Evolutionary conservation across 495 filamentous ascomycete species (phyloP).

Genomic region (Penicillium ochrochloron): DNA sequence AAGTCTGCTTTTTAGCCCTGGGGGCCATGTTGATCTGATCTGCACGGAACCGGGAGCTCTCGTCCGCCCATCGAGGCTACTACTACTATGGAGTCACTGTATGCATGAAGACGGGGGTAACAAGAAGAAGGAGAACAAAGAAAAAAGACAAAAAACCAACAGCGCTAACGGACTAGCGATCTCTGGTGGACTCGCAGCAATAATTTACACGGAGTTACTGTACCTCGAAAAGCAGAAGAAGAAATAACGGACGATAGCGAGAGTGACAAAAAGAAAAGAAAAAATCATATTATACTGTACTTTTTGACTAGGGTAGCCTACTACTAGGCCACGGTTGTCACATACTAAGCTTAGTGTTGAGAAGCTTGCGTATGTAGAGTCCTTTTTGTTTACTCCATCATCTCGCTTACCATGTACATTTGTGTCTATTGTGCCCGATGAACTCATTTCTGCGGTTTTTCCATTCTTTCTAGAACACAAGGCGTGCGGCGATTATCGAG

Average conservation of each 20-base stretch:
- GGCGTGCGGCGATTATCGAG: slow-evolving; percentile 7
- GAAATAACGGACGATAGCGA: neutral
- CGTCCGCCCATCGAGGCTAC: slow-evolving; percentile 17
- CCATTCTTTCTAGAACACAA: slow-evolving; percentile 7
- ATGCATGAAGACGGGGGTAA: neutral
- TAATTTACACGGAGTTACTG: neutral
- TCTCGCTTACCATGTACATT: slow-evolving; percentile 2
- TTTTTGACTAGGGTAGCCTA: neutral
- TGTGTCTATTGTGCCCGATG: neutral
- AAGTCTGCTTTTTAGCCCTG: slow-evolving; percentile 12
- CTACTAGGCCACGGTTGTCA: neutral
- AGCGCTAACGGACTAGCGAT: slow-evolving; percentile 4
- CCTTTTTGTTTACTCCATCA: neutral
- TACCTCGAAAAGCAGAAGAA: neutral
- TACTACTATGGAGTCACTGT: neutral
- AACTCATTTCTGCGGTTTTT: slow-evolving; percentile 1
- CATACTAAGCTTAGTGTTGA: neutral
- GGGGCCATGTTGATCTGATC: slow-evolving; percentile 38
- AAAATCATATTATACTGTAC: neutral
- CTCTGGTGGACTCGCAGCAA: slow-evolving; percentile 2
- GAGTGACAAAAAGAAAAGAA: neutral
- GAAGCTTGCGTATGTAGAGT: neutral
- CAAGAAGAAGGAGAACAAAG: slow-evolving; percentile 3
- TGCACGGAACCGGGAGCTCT: slow-evolving; percentile 36
- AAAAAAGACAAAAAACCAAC: neutral